phyloP scores from a whole-genome alignment of 1,284 basidiomycete species.

The Sanghuangporus sanghuang region DNA sequence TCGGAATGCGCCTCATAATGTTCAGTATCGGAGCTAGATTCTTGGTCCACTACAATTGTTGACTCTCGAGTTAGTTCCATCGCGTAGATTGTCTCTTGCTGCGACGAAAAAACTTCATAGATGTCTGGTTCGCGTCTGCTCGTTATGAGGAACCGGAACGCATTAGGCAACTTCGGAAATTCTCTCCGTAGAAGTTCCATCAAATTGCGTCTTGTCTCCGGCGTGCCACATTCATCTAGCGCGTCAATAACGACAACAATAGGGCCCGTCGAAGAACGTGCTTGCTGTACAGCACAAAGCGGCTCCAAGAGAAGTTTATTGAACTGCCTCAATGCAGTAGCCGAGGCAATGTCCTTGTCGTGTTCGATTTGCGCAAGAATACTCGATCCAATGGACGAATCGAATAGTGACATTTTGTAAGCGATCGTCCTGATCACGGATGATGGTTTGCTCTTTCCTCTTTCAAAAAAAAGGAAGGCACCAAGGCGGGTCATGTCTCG shows the following conservation, averaged over 20 bases:
- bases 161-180: background rate
- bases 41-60: no score
- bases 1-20: no score
- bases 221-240: constrained; percentile 1
- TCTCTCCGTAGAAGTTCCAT: background rate
- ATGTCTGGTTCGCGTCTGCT: background rate
- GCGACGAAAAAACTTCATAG: background rate
- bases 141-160: background rate
- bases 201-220: background rate
- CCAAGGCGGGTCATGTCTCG: background rate
- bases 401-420: background rate
- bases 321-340: background rate
- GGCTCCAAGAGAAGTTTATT: background rate
- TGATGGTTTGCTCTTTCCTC: background rate
- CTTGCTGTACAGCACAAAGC: background rate
- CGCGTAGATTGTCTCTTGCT: background rate
- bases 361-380: background rate
- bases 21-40: no score
- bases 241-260: constrained; percentile 3
- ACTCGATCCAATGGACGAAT: background rate
- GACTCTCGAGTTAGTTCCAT: background rate
- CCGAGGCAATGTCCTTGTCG: background rate
- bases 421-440: background rate
- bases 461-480: background rate
- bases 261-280: background rate